These are phyloP conservation scores for Chalaropsis ovoidea DNA, from an alignment of 2,329 filamentous ascomycete genomes.

Conservation along the genomic window DNA sequence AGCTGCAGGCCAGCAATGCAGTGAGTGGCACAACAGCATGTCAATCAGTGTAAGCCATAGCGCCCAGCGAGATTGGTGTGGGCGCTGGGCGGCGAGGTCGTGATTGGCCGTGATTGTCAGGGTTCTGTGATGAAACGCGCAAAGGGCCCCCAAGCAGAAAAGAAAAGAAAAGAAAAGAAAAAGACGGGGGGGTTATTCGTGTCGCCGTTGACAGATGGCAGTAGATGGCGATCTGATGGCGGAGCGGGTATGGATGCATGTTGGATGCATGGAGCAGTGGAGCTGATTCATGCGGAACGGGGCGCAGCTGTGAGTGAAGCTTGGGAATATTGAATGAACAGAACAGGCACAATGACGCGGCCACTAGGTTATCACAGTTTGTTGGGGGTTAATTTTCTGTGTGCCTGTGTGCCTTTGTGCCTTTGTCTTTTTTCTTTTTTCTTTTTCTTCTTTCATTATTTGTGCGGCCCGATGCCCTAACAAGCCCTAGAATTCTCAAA, in stretches of 20 bases:
- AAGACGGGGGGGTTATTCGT: background rate
- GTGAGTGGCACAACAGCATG: background rate
- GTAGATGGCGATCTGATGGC: slow-evolving; percentile 1
- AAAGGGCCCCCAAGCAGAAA: background rate
- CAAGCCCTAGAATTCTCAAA: background rate
- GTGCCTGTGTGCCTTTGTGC: background rate
- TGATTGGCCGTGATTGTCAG: background rate
- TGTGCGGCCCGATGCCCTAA: background rate
- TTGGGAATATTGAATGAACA: background rate
- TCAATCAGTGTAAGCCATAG: too few relatives aligned
- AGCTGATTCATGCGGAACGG: background rate
- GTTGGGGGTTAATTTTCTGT: background rate
- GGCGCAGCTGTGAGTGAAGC: background rate
- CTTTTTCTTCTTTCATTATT: background rate
- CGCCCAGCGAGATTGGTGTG: too few relatives aligned
- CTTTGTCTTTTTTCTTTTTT: background rate
- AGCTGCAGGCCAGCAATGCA: too few relatives aligned
- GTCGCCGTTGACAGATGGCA: background rate
- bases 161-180: background rate
- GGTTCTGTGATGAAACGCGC: background rate
- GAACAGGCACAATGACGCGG: background rate
- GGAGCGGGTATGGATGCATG: background rate
- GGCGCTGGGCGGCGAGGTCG: too few relatives aligned
- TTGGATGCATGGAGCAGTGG: background rate
- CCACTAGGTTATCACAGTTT: background rate